Conservation (phyloP, 176 grass and related monocot species). For the Triticum turgidum region DNA sequence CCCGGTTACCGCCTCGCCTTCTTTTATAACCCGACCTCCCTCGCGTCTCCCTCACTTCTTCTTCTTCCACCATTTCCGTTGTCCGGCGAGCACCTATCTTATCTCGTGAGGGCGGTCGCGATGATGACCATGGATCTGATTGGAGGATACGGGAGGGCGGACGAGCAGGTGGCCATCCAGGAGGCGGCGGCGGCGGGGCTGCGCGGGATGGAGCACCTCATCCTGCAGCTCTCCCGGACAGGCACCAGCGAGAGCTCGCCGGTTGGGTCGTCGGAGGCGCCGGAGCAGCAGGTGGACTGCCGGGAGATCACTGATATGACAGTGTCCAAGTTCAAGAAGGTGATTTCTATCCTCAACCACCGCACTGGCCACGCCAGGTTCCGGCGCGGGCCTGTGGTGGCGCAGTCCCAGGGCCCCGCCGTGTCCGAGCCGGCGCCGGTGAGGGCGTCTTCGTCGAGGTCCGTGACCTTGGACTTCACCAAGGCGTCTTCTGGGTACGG, state of each 20-base stretch:
- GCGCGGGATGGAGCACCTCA: conserved; percentile 70
- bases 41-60: background rate
- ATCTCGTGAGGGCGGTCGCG: background rate
- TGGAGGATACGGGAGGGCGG: conserved; percentile 45
- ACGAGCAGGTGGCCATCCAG: conserved; percentile 77
- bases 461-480: conserved; percentile 53
- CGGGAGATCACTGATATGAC: conserved; percentile 74
- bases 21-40: conserved; percentile 17
- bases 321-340: conserved; percentile 83
- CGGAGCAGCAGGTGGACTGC: conserved; percentile 42
- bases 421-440: background rate
- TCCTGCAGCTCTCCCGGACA: conserved; percentile 52
- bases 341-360: conserved; percentile 85
- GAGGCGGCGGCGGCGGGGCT: conserved; percentile 67
- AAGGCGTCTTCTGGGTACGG: conserved; percentile 7
- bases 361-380: conserved; percentile 87
- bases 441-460: background rate
- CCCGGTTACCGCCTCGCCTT: background rate
- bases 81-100: conserved; percentile 17
- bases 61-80: background rate
- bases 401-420: conserved; percentile 27
- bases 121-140: conserved; percentile 61
- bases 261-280: background rate
- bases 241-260: conserved; percentile 31
- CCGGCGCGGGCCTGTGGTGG: conserved; percentile 55